Evolutionary conservation across 179 eudicot genomes (phyloP).

Genomic region (Sideroxylon spinosum): DNA sequence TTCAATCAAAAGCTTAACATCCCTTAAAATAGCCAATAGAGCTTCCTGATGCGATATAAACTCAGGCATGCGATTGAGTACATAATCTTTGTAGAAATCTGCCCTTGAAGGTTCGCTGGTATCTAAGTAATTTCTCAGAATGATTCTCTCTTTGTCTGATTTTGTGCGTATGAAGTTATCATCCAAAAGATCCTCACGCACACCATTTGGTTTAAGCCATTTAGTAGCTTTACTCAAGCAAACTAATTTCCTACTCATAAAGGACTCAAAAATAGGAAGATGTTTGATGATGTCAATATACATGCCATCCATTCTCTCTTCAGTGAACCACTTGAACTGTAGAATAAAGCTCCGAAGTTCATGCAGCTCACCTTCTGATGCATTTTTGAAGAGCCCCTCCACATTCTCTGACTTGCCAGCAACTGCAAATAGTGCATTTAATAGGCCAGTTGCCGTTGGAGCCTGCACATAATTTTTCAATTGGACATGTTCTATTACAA

Average conservation of each 20-base stretch:
- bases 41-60: conserved; percentile 56
- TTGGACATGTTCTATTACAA: conserved; percentile 67
- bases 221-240: conserved; percentile 58
- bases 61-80: conserved; percentile 79
- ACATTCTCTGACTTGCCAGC: conserved; percentile 52
- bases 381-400: conserved; percentile 62
- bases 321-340: conserved; percentile 94
- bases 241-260: conserved; percentile 61
- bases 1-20: conserved; percentile 61
- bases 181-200: conserved; percentile 78
- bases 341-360: conserved; percentile 92
- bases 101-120: conserved; percentile 60
- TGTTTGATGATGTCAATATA: conserved; percentile 61
- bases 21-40: conserved; percentile 61
- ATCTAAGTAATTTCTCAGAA: conserved; percentile 57
- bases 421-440: conserved; percentile 70
- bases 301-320: conserved; percentile 44
- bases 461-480: conserved; percentile 70
- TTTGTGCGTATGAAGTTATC: conserved; percentile 85
- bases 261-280: conserved; percentile 93
- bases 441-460: conserved; percentile 75
- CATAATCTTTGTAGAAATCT: conserved; percentile 75
- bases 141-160: conserved; percentile 78
- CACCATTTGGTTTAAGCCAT: conserved; percentile 79
- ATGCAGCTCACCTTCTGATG: conserved; percentile 82